Conservation (phyloP, 352 stramenopile species). For the Globisporangium echinulatum region DNA sequence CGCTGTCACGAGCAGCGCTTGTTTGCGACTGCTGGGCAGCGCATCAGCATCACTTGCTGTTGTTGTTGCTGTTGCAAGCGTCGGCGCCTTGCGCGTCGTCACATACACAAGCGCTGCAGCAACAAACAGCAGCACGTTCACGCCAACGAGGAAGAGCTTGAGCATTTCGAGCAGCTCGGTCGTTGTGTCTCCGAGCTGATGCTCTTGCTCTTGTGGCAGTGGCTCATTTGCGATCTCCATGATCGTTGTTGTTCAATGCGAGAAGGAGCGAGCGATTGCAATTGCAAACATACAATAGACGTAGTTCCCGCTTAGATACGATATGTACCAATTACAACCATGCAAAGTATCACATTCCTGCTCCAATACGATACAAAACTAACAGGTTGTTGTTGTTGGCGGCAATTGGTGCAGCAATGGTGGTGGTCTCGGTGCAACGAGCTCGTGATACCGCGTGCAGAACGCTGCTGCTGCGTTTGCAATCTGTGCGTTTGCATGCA, state of each 20-base stretch:
- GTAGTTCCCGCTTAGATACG: too few relatives aligned
- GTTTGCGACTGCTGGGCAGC: slow-evolving; percentile 19
- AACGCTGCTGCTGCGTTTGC: slow-evolving; percentile 45
- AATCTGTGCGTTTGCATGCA: slow-evolving; percentile 32
- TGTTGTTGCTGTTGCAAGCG: neutral
- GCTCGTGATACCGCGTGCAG: slow-evolving; percentile 33
- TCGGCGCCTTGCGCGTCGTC: slow-evolving; percentile 2
- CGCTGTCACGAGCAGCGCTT: slow-evolving; percentile 85
- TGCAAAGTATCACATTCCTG: too few relatives aligned
- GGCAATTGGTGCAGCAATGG: neutral
- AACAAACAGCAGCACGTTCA: slow-evolving; percentile 57
- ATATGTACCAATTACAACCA: too few relatives aligned
- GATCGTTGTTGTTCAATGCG: neutral
- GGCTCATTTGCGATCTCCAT: too few relatives aligned
- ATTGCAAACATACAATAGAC: too few relatives aligned
- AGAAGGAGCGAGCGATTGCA: too few relatives aligned
- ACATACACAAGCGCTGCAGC: slow-evolving; percentile 30
- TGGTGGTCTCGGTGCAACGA: slow-evolving; percentile 15
- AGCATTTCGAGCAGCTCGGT: slow-evolving; percentile 35
- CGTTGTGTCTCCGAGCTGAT: neutral
- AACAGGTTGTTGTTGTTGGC: neutral
- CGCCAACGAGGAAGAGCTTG: slow-evolving; percentile 52
- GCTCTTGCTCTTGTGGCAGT: too few relatives aligned
- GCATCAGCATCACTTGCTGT: neutral
- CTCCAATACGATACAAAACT: too few relatives aligned